Percentiles rank a stretch among this genome's conserved stretches.
These are phyloP conservation scores for Ettlia oleoabundans DNA, from an alignment of 139 green algal species.

Conservation along the genomic window DNA sequence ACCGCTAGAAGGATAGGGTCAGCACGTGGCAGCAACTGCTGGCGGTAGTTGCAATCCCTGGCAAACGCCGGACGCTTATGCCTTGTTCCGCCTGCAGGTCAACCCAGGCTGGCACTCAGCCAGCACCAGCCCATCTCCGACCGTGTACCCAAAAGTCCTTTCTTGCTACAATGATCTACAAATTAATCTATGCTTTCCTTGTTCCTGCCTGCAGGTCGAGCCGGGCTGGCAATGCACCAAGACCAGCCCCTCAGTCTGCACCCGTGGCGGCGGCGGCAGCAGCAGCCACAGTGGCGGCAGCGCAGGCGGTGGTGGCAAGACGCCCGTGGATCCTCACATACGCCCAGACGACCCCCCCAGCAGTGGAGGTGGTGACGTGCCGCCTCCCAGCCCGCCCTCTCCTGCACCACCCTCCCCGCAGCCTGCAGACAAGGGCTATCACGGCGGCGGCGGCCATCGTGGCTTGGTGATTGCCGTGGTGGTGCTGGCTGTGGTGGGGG, in stretches of 20 bases:
- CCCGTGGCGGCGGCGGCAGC: neutral
- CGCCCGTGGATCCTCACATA: neutral
- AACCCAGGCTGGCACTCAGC: too few relatives aligned
- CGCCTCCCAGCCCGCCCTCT: neutral
- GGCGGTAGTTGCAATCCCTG: too few relatives aligned
- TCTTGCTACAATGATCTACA: too few relatives aligned
- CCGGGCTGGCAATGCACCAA: slow-evolving; percentile 44
- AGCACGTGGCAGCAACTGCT: too few relatives aligned
- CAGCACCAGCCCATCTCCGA: too few relatives aligned
- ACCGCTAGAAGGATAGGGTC: too few relatives aligned
- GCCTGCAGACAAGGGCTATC: neutral
- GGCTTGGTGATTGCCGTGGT: neutral
- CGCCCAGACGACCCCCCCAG: neutral
- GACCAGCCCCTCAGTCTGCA: slow-evolving; percentile 48
- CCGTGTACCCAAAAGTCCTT: too few relatives aligned
- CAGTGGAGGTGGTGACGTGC: neutral
- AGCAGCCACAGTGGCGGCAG: too few relatives aligned
- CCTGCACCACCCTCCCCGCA: neutral
- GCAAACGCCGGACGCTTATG: too few relatives aligned
- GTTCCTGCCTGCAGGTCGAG: slow-evolving; percentile 19
- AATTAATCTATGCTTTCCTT: neutral
- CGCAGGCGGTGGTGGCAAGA: too few relatives aligned
- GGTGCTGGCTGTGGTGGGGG: neutral
- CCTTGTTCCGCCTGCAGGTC: too few relatives aligned
- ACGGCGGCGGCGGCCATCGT: neutral